phyloP scores from a whole-genome alignment of 768 basidiomycete species.

The Strobilomyces dryophilus region DNA sequence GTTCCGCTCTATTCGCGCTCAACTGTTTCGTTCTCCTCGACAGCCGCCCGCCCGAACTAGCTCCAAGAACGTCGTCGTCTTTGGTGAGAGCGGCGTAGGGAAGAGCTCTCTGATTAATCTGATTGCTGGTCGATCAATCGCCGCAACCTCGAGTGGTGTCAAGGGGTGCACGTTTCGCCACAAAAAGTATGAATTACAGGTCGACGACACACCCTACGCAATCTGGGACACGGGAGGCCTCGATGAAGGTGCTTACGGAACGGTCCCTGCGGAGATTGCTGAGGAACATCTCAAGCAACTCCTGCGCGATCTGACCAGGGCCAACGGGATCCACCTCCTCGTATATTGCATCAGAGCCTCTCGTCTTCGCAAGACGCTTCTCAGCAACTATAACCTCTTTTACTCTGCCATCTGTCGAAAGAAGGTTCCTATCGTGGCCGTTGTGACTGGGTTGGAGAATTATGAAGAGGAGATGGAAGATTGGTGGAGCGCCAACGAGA shows the following conservation, averaged over 20 bases:
- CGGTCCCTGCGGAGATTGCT: slow-evolving; percentile 28
- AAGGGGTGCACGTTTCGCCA: slow-evolving; percentile 34
- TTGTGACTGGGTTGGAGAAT: slow-evolving; percentile 38
- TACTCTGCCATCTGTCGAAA: slow-evolving; percentile 32
- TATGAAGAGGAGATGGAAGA: slow-evolving; percentile 26
- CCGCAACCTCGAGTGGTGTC: slow-evolving; percentile 30
- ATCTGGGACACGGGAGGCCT: slow-evolving; percentile 40
- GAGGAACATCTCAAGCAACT: slow-evolving; percentile 23
- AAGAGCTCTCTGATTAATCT: slow-evolving; percentile 45
- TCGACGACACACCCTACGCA: slow-evolving; percentile 22
- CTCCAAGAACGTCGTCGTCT: slow-evolving; percentile 26
- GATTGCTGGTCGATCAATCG: slow-evolving; percentile 37
- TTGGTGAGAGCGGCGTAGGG: slow-evolving; percentile 29
- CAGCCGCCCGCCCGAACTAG: slow-evolving; percentile 9
- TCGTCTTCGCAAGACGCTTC: slow-evolving; percentile 24
- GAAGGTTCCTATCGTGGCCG: slow-evolving; percentile 34
- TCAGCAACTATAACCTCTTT: slow-evolving; percentile 38
- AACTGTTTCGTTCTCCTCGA: slow-evolving; percentile 5
- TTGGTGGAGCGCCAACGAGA: slow-evolving; percentile 34
- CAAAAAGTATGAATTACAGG: slow-evolving; percentile 22
- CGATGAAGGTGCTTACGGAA: slow-evolving; percentile 32
- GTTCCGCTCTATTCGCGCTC: neutral
- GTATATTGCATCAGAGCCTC: slow-evolving; percentile 33
- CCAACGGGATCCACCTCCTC: slow-evolving; percentile 28
- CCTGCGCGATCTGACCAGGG: slow-evolving; percentile 22